Base-by-base conservation (phyloP, 2,329 filamentous ascomycete species). In the Shiraia sp. region DNA sequence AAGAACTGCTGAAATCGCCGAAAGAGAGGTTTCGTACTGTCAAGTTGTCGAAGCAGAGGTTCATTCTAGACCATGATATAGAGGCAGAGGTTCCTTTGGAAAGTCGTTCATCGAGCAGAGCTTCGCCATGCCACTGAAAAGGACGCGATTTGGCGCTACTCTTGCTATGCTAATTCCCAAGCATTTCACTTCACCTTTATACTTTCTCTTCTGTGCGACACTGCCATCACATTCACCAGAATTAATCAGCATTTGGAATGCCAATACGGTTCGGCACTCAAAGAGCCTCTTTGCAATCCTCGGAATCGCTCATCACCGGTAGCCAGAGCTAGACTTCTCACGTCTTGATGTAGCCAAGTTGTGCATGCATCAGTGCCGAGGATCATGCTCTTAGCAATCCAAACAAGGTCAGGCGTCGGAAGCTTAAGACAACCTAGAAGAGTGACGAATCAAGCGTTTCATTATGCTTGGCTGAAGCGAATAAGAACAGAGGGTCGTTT, bases 91-190 rank as follows among this genome's bases (percentile, higher is more conserved):
- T 54, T 49, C 48, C 38, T 47, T 51, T 36, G 9, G 8, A 25
- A 48, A 47, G 10, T 17, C 3, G n/a, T 16, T 35, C 47, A 47
- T 52, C 40, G 34, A 37, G 16, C 49, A 64, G 61, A 53, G 56
- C 52, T 64, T 47, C 58, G 58, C 59, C 35, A 30, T 27, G 32
- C n/a, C n/a, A 26, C 14, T 7, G 16, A 27, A 42, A 34, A 22
- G 16, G 37, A 32, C 30, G 39, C 4, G 28, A 30, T 10, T 45
- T n/a, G 40, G 35, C 47, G 50, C 50, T 53, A 47, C 40, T 51
- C 45, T 39, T 40, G 30, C 19, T 32, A 70, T 76, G 55, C 73
- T 19, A 6, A 22, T 17, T 16, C 9, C 12, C 14, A 16, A n/a
- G 16, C n/a, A 17, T 10, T 16, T 10, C 16, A 10, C 6, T 4